These are phyloP conservation scores for Neurospora sp. DNA, from an alignment of 495 filamentous ascomycete species.

Conservation along the genomic window DNA sequence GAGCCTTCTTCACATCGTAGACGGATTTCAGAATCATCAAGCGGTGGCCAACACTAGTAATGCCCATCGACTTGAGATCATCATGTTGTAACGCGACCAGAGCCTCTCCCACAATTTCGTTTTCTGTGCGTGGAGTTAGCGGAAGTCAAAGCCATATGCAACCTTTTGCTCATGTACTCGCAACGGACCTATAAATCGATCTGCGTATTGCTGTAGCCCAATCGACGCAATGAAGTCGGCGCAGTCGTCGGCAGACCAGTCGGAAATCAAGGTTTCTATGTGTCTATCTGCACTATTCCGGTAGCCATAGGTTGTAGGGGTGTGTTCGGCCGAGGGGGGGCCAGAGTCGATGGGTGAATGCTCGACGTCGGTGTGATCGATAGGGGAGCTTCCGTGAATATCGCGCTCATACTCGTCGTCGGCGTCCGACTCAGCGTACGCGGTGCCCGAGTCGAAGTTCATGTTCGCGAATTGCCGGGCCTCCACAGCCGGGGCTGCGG, in stretches of 20 bases:
- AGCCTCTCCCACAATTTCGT: slow-evolving; percentile 87
- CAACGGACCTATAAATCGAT: slow-evolving; percentile 58
- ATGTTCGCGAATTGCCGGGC: slow-evolving; percentile 29
- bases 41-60: slow-evolving; percentile 84
- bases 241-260: slow-evolving; percentile 85
- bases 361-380: slow-evolving; percentile 67
- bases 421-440: slow-evolving; percentile 79
- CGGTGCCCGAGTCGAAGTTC: slow-evolving; percentile 49
- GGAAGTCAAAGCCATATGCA: background rate
- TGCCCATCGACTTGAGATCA: slow-evolving; percentile 88
- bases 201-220: slow-evolving; percentile 74
- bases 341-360: slow-evolving; percentile 73
- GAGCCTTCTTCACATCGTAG: slow-evolving; percentile 88
- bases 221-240: slow-evolving; percentile 73
- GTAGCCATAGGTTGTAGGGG: slow-evolving; percentile 79
- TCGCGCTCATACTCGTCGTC: slow-evolving; percentile 91
- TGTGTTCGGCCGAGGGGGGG: slow-evolving; percentile 70
- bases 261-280: slow-evolving; percentile 69
- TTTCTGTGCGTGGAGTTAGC: slow-evolving; percentile 50
- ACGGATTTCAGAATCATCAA: slow-evolving; percentile 90
- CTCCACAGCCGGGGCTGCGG: slow-evolving; percentile 16
- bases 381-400: slow-evolving; percentile 60
- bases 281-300: slow-evolving; percentile 55
- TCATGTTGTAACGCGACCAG: slow-evolving; percentile 82
- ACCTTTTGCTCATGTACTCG: slow-evolving; percentile 1